Percentiles rank a stretch among this genome's conserved stretches.
phyloP scores from a whole-genome alignment of 495 filamentous ascomycete species.

The Elaphomyces granulatus region DNA sequence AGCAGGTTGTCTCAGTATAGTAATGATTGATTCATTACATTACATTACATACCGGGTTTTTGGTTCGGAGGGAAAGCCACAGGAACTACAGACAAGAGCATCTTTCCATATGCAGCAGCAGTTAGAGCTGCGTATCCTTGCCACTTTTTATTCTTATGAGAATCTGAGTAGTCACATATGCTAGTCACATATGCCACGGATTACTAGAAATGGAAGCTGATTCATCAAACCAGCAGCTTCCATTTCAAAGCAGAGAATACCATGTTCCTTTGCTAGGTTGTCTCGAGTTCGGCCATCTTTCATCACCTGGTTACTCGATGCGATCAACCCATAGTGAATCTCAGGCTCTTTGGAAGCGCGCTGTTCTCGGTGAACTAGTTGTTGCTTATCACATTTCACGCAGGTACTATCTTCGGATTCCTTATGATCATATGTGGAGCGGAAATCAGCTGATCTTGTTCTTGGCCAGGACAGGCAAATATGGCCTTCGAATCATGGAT shows the following conservation, averaged over 20 bases:
- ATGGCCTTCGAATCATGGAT: too few species aligned
- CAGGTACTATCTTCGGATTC: too few species aligned
- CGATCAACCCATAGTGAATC: slow-evolving; percentile 17
- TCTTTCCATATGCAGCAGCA: slow-evolving; percentile 10
- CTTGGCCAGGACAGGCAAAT: too few species aligned
- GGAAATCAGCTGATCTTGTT: too few species aligned
- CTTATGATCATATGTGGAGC: too few species aligned
- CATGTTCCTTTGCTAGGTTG: slow-evolving; percentile 4
- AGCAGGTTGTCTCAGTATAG: too few species aligned
- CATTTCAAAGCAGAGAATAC: slow-evolving; percentile 16
- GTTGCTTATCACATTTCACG: slow-evolving; percentile 5
- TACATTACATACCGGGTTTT: too few species aligned
- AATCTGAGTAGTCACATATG: too few species aligned
- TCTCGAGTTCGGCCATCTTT: slow-evolving; percentile 9
- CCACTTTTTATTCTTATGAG: slow-evolving; percentile 15
- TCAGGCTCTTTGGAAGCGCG: neutral
- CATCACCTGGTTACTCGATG: slow-evolving; percentile 15
- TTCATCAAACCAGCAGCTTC: slow-evolving; percentile 20
- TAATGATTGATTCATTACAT: too few species aligned
- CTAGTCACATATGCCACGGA: slow-evolving; percentile 15
- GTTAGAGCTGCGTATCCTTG: slow-evolving; percentile 12
- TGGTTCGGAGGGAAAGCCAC: too few species aligned
- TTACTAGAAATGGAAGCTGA: slow-evolving; percentile 9
- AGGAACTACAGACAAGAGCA: slow-evolving; percentile 2
- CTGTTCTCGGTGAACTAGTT: slow-evolving; percentile 1